Conservation (phyloP, 441 rosid species). For the Eruca vesicaria region DNA sequence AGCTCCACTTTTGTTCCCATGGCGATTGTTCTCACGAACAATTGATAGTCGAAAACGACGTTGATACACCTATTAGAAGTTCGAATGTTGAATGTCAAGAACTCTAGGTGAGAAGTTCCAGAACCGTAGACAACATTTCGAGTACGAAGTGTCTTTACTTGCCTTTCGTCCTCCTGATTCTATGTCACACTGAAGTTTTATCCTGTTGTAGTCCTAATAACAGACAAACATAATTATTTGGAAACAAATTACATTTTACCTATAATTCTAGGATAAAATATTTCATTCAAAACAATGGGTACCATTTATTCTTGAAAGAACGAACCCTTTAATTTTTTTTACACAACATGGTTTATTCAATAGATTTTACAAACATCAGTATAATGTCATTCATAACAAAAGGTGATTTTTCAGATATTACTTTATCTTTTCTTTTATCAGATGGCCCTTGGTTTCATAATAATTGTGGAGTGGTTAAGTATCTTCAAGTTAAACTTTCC, state of each 20-base stretch:
- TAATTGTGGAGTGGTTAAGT: not conserved
- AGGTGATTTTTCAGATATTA: not conserved
- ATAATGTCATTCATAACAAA: not conserved
- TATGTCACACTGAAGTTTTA: conserved; percentile 7
- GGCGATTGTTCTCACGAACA: too few relatives aligned
- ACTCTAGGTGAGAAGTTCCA: too few relatives aligned
- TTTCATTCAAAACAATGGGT: not conserved
- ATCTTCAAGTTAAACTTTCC: not conserved
- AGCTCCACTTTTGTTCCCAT: too few relatives aligned
- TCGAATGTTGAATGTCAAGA: too few relatives aligned
- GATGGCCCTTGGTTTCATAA: conserved; percentile 64
- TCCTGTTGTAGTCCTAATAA: not conserved
- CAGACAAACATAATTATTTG: not conserved
- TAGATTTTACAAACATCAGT: not conserved
- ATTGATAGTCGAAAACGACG: too few relatives aligned
- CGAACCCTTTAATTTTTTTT: not conserved
- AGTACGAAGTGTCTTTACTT: too few relatives aligned
- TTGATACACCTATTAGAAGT: too few relatives aligned
- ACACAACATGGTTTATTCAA: not conserved
- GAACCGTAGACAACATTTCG: too few relatives aligned
- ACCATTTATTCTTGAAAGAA: not conserved
- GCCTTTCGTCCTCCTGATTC: conserved; percentile 23
- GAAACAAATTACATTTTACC: not conserved
- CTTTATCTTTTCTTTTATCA: not conserved
- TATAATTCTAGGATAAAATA: not conserved